Percentiles rank a stretch among this genome's conserved stretches.
These are phyloP conservation scores for Penicillium riverlandense DNA, from an alignment of 495 filamentous ascomycete genomes.

Conservation along the genomic window DNA sequence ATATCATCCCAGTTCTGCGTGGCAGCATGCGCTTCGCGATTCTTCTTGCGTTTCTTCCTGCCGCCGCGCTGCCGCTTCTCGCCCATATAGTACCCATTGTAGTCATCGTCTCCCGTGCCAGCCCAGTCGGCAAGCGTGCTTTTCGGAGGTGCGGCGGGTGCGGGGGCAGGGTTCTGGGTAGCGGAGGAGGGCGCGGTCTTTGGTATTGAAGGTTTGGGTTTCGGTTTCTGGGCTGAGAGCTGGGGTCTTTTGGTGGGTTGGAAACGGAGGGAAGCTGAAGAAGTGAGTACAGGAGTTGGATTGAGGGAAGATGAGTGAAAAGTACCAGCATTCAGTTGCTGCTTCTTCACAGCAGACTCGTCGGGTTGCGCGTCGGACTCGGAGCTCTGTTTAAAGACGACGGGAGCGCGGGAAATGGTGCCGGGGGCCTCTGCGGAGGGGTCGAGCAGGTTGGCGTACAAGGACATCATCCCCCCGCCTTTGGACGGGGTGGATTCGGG, in stretches of 20 bases:
- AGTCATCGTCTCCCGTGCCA: conserved; percentile 68
- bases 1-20: conserved; percentile 88
- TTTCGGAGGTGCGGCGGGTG: conserved; percentile 36
- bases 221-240: conserved; percentile 58
- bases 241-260: conserved; percentile 81
- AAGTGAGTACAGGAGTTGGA: conserved; percentile 42
- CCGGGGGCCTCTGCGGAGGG: conserved; percentile 44
- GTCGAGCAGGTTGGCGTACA: conserved; percentile 61
- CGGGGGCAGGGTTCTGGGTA: conserved; percentile 14
- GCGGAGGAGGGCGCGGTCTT: conserved; percentile 27
- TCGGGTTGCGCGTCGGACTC: conserved; percentile 43
- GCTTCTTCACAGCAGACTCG: conserved; percentile 60
- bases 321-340: conserved; percentile 67
- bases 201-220: conserved; percentile 46
- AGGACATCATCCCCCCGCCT: conserved; percentile 39
- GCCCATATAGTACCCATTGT: conserved; percentile 47
- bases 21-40: conserved; percentile 48
- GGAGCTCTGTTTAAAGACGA: conserved; percentile 59
- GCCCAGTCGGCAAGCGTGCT: conserved; percentile 82
- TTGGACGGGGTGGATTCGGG: conserved; percentile 26
- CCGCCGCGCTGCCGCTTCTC: conserved; percentile 71
- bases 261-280: conserved; percentile 69
- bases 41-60: conserved; percentile 84
- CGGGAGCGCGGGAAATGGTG: conserved; percentile 70
- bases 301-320: conserved; percentile 13